Evolutionary conservation across 257 asterid genomes (phyloP).

Genomic region (Nicotiana tomentosiformis): DNA sequence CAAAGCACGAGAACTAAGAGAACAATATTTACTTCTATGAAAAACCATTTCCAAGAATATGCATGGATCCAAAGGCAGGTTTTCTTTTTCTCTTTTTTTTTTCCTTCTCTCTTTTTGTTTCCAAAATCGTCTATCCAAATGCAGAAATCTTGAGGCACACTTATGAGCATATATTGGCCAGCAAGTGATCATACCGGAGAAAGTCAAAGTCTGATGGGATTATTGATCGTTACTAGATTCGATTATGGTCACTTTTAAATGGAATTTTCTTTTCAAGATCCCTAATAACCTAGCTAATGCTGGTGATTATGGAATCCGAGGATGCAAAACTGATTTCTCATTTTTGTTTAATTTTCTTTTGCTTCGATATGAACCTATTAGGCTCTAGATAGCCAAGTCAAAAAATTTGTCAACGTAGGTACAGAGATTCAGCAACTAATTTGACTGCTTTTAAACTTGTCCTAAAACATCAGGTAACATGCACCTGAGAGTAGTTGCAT

Average conservation of each 20-base stretch:
- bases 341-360: neutral
- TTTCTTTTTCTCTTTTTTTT: neutral
- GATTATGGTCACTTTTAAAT: neutral
- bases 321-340: neutral
- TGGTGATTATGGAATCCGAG: neutral
- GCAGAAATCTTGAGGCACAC: neutral
- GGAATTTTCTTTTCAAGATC: neutral
- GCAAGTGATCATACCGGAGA: too few species aligned
- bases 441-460: neutral
- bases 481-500: neutral
- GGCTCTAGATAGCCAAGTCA: neutral
- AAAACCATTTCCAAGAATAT: neutral
- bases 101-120: neutral
- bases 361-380: neutral
- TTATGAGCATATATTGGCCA: too few species aligned
- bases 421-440: neutral
- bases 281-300: neutral
- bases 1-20: neutral
- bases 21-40: neutral
- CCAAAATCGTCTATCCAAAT: neutral
- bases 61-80: neutral
- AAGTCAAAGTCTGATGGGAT: too few species aligned
- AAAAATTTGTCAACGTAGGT: neutral
- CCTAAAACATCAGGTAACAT: neutral
- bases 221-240: too few species aligned